Base-by-base conservation (phyloP, 495 filamentous ascomycete genomes). In the Xylaria sp. region DNA sequence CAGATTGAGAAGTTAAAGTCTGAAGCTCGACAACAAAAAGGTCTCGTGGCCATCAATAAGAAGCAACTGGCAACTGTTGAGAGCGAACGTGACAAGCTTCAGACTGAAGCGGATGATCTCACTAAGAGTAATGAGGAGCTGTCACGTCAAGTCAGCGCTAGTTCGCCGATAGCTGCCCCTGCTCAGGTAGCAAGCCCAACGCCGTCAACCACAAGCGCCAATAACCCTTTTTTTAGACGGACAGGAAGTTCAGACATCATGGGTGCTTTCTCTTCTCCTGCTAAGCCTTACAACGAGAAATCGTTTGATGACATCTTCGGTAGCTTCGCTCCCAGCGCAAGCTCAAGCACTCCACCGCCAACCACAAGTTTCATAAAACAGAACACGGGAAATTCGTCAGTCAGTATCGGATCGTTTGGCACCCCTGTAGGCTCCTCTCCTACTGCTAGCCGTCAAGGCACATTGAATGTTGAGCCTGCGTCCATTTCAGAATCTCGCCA, bases 41-140 rank as follows among this genome's bases (percentile, higher is more conserved):
- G 96, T 12, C 81, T 97, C 53, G 96, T 97, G 55, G 93, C 97
- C 5, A 98, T 99, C 81, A 97, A 97, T 83, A 98, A 97, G 83
- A 98, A 99, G 82, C 96, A 99, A 82, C 85, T 98, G 59, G 87
- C 92, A 44, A 97, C 95, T 1, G 91, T 90, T 71, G 97, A 99
- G 80, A 88, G 85, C 40, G 96, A 98, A 75, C 87, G 91, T 19
- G 95, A 97, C 52, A 95, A 92, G 80, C 78, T 96, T 48, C 93
- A 94, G 81, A 81, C 80, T 9, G 94, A 97, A 74, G 91, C 92
- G 48, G 90, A 92, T 37, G 88, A 89, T 35, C 79, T 93, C 44
- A 85, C 87, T 41, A 90, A 85, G 78, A 90, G 90, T 74, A 87
- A 87, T 62, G 86, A 88, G 69, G 88, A 90, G 70, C 68, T 84